Percentiles rank a stretch among this genome's conserved stretches.
Evolutionary conservation across 75 land plant genomes (phyloP).

Genomic region (Pinus taeda): DNA sequence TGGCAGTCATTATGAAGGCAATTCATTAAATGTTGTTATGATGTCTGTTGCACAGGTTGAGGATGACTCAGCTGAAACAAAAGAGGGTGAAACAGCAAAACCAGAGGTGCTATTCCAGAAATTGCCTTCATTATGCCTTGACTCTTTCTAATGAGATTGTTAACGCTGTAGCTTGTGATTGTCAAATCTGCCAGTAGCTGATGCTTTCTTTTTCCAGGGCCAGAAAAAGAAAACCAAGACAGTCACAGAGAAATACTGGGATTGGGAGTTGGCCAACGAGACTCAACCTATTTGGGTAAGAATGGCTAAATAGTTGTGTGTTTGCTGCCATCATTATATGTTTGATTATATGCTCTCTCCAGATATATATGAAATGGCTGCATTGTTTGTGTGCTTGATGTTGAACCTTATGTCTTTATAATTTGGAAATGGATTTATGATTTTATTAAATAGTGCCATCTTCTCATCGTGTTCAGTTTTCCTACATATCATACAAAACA

Average conservation of each 20-base stretch:
- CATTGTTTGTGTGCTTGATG: background rate
- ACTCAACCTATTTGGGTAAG: constrained; percentile 97
- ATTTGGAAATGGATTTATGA: no score
- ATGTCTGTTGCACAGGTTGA: constrained; percentile 47
- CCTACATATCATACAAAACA: no score
- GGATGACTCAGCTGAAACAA: constrained; percentile 66
- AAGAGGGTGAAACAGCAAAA: constrained; percentile 45
- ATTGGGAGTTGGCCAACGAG: constrained; percentile 92
- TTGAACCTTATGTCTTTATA: no score
- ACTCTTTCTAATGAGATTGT: background rate
- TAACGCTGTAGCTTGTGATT: no score
- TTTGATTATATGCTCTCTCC: background rate
- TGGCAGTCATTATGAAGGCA: background rate
- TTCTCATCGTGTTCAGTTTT: no score
- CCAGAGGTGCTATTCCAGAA: constrained; percentile 14
- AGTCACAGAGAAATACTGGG: constrained; percentile 85
- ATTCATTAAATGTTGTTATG: background rate
- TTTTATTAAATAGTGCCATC: no score
- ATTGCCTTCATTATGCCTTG: background rate
- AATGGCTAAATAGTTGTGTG: background rate
- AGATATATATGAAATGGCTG: background rate
- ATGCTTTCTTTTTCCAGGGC: background rate
- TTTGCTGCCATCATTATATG: background rate
- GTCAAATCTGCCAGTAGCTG: background rate
- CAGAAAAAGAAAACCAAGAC: constrained; percentile 83